These are phyloP conservation scores for Fusarium illudens DNA, from an alignment of 2,329 filamentous ascomycete genomes.

Conservation along the genomic window DNA sequence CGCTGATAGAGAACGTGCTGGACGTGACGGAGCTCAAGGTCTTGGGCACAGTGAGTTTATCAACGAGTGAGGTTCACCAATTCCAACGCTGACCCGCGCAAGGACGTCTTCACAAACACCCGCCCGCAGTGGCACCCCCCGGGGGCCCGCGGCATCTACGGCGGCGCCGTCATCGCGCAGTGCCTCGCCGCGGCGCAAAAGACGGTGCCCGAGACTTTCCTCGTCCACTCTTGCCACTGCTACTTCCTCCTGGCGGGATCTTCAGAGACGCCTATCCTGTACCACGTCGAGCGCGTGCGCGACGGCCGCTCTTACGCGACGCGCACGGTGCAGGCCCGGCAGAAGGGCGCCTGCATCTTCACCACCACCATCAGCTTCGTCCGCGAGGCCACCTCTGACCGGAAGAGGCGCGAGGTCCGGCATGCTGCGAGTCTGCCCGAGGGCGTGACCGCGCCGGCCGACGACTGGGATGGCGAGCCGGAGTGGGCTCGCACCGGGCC, in stretches of 20 bases:
- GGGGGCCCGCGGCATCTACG: conserved; percentile 91
- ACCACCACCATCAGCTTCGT: conserved; percentile 94
- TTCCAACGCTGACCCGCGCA: background rate
- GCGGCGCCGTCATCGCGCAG: conserved; percentile 92
- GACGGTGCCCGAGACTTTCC: conserved; percentile 83
- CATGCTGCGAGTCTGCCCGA: conserved; percentile 71
- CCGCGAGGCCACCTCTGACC: conserved; percentile 66
- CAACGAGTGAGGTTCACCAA: background rate
- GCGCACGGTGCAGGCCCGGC: conserved; percentile 92
- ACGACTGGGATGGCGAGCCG: conserved; percentile 54
- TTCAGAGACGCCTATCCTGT: conserved; percentile 84
- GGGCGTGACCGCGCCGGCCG: conserved; percentile 49
- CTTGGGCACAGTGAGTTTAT: conserved; percentile 71
- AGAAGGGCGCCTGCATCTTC: conserved; percentile 89
- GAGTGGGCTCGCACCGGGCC: conserved; percentile 61
- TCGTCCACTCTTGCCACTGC: conserved; percentile 96
- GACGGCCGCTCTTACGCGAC: conserved; percentile 91
- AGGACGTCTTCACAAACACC: conserved; percentile 96
- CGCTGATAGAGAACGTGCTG: conserved; percentile 87
- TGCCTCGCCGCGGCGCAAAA: conserved; percentile 86
- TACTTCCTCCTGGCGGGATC: conserved; percentile 97
- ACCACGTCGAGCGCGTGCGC: conserved; percentile 93
- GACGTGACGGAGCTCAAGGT: conserved; percentile 83
- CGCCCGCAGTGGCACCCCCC: conserved; percentile 91
- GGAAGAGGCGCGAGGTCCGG: conserved; percentile 64